phyloP scores from a whole-genome alignment of 2,329 filamentous ascomycete genomes.

The Botryosphaeria dothidea region DNA sequence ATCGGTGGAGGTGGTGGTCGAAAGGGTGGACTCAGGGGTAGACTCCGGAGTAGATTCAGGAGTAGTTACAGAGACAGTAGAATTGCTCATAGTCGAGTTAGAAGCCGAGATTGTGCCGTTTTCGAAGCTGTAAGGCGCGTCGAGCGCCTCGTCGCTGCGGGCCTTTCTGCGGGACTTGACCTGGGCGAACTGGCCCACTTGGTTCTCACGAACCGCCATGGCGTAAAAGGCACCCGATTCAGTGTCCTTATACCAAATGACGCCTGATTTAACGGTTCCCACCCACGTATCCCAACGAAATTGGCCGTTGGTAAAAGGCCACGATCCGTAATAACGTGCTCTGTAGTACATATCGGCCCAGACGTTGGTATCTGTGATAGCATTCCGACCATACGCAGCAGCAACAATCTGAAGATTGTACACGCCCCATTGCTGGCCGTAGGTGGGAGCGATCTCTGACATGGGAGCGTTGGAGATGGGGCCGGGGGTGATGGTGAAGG shows the following conservation, averaged over 20 bases:
- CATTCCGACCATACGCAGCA: background rate
- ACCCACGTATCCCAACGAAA: background rate
- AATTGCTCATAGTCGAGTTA: background rate
- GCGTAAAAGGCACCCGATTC: background rate
- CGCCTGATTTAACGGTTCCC: background rate
- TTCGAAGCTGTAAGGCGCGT: background rate
- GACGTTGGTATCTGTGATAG: background rate
- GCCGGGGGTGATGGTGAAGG: background rate
- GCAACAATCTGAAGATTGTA: background rate
- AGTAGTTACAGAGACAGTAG: no score
- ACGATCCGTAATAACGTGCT: background rate
- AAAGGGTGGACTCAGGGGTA: no score
- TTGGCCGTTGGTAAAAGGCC: background rate
- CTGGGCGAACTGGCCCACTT: background rate
- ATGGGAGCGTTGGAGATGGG: background rate
- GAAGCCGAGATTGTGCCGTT: background rate
- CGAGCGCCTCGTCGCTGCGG: background rate
- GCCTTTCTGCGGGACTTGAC: background rate
- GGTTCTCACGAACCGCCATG: background rate
- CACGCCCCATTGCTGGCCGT: background rate
- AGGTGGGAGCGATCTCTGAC: background rate
- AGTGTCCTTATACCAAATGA: conserved; percentile 12
- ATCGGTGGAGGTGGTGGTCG: background rate
- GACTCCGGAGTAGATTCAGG: background rate
- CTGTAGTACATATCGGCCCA: background rate